A percentile compares a stretch with the other conserved stretches of the same genome.
phyloP scores from a whole-genome alignment of 352 stramenopile species.

The Globisporangium splendens region DNA sequence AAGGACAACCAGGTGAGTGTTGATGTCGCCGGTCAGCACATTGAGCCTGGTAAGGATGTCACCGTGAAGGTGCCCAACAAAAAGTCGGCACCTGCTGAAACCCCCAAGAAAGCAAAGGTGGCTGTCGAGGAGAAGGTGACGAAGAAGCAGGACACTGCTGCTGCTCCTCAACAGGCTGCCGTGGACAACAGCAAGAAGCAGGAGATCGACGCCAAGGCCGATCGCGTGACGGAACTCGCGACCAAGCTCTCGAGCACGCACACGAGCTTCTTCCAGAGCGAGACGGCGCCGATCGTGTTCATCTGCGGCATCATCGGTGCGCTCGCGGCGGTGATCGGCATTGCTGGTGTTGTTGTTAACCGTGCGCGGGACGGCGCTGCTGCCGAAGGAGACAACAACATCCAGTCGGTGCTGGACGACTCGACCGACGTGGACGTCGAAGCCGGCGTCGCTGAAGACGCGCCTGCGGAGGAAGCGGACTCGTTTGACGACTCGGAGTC shows the following conservation, averaged over 20 bases:
- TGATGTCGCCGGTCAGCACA: slow-evolving; percentile 14
- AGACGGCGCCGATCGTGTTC: slow-evolving; percentile 46
- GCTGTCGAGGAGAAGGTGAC: slow-evolving; percentile 2
- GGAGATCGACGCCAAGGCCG: slow-evolving; percentile 13
- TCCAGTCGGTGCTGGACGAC: slow-evolving; percentile 40
- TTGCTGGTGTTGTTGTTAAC: slow-evolving; percentile 48
- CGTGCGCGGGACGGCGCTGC: slow-evolving; percentile 22
- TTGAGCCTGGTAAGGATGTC: slow-evolving; percentile 11
- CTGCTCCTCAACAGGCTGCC: background rate
- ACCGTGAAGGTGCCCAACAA: slow-evolving; percentile 4
- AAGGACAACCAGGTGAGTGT: slow-evolving; percentile 15
- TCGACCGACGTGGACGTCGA: slow-evolving; percentile 58
- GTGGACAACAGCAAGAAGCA: background rate
- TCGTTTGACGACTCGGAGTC: slow-evolving; percentile 52
- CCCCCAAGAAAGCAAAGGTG: slow-evolving; percentile 4
- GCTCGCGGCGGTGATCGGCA: slow-evolving; percentile 60
- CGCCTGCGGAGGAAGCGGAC: slow-evolving; percentile 32
- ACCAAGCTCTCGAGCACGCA: slow-evolving; percentile 49
- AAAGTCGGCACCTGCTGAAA: background rate
- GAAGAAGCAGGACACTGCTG: slow-evolving; percentile 6
- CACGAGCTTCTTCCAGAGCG: slow-evolving; percentile 31
- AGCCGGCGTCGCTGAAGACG: slow-evolving; percentile 33
- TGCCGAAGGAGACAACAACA: slow-evolving; percentile 14
- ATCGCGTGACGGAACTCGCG: slow-evolving; percentile 46
- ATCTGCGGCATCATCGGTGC: slow-evolving; percentile 65